Evolutionary conservation across 495 filamentous ascomycete genomes (phyloP).

Genomic region (Lasiosphaeriaceae sp.): DNA sequence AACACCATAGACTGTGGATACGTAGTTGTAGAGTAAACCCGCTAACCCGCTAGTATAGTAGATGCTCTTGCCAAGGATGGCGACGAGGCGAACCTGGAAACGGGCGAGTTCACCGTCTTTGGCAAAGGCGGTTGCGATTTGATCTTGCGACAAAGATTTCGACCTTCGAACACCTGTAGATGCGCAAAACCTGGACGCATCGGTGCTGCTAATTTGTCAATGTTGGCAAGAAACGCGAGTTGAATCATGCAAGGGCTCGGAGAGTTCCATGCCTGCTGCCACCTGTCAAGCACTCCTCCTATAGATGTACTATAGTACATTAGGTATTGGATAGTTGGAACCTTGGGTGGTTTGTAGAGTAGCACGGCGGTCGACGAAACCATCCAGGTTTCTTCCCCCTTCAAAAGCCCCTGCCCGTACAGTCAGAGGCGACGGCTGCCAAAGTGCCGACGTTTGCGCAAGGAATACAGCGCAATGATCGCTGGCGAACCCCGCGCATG

Average conservation of each 20-base stretch:
- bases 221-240: too few species aligned
- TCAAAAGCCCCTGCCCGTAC: not conserved
- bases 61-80: not conserved
- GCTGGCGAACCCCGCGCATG: constrained; percentile 7
- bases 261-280: too few species aligned
- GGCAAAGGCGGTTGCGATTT: too few species aligned
- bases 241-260: too few species aligned
- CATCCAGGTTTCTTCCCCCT: not conserved
- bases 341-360: not conserved
- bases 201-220: too few species aligned
- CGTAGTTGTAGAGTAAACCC: too few species aligned
- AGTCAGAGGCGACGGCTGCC: not conserved
- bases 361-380: not conserved
- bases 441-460: constrained; percentile 6
- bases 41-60: not conserved
- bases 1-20: too few species aligned
- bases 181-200: too few species aligned
- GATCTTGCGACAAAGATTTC: too few species aligned
- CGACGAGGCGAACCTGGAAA: not conserved
- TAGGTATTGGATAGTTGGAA: not conserved
- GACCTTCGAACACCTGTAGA: too few species aligned
- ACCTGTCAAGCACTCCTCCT: not conserved
- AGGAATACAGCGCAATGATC: constrained; percentile 1
- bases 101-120: not conserved
- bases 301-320: not conserved